These are phyloP conservation scores for Alloascoidea hylecoeti DNA, from an alignment of 805 yeast genomes.

Conservation along the genomic window DNA sequence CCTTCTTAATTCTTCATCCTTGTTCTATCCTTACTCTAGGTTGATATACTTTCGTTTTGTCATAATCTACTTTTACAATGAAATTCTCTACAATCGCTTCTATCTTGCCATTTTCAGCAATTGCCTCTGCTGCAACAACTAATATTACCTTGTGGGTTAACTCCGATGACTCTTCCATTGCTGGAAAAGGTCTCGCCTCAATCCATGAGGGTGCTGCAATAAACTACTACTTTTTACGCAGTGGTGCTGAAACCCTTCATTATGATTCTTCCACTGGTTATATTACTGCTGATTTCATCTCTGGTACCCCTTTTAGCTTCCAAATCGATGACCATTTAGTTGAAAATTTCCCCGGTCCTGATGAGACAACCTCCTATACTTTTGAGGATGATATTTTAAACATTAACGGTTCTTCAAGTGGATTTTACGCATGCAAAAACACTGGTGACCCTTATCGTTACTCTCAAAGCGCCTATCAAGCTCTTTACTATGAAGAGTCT, in stretches of 20 bases:
- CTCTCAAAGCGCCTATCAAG: constrained; percentile 16
- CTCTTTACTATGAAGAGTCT: no score
- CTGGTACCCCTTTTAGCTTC: no score
- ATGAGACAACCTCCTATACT: constrained; percentile 6
- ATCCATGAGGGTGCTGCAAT: constrained; percentile 32
- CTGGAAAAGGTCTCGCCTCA: constrained; percentile 17
- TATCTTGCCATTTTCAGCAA: no score
- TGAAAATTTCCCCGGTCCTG: no score
- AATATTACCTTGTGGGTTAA: no score
- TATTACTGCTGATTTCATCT: constrained; percentile 4
- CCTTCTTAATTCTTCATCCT: no score
- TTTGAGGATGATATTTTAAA: constrained; percentile 15
- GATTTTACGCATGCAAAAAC: constrained; percentile 29
- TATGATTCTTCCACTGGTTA: constrained; percentile 10
- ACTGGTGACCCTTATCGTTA: constrained; percentile 27
- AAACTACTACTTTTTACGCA: constrained; percentile 21
- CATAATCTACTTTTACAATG: no score
- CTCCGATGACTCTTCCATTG: constrained; percentile 12
- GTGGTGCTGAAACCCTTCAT: constrained; percentile 10
- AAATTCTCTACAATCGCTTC: no score
- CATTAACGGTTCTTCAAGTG: constrained; percentile 17
- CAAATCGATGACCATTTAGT: no score
- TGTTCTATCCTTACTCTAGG: no score
- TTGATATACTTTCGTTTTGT: no score
- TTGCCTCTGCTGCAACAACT: no score